Evolutionary conservation across 1,284 basidiomycete species (phyloP).

Genomic region (Naganishia liquefaciens): DNA sequence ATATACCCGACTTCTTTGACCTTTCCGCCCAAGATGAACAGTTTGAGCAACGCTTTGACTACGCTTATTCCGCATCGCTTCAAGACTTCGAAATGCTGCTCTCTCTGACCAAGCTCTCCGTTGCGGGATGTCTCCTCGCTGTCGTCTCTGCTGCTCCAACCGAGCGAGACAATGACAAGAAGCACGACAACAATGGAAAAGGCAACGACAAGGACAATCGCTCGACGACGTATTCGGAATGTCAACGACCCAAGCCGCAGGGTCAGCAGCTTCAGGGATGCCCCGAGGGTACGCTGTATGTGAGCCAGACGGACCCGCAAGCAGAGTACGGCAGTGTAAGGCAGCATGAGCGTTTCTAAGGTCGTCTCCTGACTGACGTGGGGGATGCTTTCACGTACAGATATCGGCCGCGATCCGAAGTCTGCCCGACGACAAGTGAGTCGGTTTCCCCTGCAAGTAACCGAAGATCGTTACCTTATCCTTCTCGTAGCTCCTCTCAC

Average conservation of each 20-base stretch:
- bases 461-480: too few species aligned
- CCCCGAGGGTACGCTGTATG: slow-evolving; percentile 29
- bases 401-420: slow-evolving; percentile 27
- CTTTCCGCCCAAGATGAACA: background rate
- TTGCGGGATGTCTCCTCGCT: background rate
- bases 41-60: background rate
- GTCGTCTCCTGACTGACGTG: too few species aligned
- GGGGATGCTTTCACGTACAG: background rate
- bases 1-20: background rate
- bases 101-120: background rate
- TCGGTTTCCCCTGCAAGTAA: background rate
- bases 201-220: background rate
- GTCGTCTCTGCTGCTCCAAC: background rate
- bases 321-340: slow-evolving; percentile 23
- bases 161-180: slow-evolving; percentile 10
- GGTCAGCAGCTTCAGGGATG: slow-evolving; percentile 29
- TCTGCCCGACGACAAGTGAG: slow-evolving; percentile 20
- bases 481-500: slow-evolving; percentile 30
- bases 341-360: too few species aligned
- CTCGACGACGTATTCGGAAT: slow-evolving; percentile 20
- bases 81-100: slow-evolving; percentile 2
- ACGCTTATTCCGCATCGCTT: background rate
- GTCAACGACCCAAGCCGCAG: slow-evolving; percentile 31
- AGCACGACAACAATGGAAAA: background rate
- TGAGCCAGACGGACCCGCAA: slow-evolving; percentile 33